Conservation (phyloP, 1,284 basidiomycete species). For the Moniliella sp. region DNA sequence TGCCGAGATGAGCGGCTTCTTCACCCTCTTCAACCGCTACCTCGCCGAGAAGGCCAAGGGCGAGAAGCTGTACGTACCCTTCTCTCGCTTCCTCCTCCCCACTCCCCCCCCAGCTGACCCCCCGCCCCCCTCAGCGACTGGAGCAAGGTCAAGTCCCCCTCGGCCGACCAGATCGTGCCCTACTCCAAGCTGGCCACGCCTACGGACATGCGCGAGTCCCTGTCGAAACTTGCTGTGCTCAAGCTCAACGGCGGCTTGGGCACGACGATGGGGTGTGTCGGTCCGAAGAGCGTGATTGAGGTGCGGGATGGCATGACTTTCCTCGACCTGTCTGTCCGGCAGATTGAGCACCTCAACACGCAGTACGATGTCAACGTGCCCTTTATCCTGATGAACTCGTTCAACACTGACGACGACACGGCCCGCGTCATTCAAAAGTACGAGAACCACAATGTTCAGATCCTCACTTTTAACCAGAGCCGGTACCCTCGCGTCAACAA, state of each 20-base stretch:
- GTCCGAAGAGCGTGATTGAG: conserved; percentile 39
- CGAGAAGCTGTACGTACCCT: conserved; percentile 57
- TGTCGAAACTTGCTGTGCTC: conserved; percentile 61
- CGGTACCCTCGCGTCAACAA: conserved; percentile 92
- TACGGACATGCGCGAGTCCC: conserved; percentile 17
- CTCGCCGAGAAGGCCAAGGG: conserved; percentile 81
- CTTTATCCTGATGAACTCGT: conserved; percentile 97
- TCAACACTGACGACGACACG: conserved; percentile 58
- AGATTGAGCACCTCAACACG: conserved; percentile 63
- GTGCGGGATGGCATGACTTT: conserved; percentile 80
- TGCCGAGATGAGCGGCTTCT: conserved; percentile 95
- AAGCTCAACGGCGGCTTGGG: conserved; percentile 99
- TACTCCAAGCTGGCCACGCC: conserved; percentile 48
- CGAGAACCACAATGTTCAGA: conserved; percentile 46
- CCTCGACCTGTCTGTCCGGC: conserved; percentile 83
- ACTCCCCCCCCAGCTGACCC: not conserved
- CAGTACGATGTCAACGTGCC: conserved; percentile 57
- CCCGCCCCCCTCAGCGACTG: conserved; percentile 48
- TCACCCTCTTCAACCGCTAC: conserved; percentile 95
- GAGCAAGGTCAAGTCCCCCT: conserved; percentile 89
- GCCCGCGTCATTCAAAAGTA: conserved; percentile 86
- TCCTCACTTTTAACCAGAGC: conserved; percentile 71
- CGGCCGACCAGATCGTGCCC: conserved; percentile 70
- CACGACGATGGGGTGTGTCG: conserved; percentile 74
- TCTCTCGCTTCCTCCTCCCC: not conserved